Evolutionary conservation across 73 alveolate species (phyloP).

Genomic region (Paramecium bursaria): DNA sequence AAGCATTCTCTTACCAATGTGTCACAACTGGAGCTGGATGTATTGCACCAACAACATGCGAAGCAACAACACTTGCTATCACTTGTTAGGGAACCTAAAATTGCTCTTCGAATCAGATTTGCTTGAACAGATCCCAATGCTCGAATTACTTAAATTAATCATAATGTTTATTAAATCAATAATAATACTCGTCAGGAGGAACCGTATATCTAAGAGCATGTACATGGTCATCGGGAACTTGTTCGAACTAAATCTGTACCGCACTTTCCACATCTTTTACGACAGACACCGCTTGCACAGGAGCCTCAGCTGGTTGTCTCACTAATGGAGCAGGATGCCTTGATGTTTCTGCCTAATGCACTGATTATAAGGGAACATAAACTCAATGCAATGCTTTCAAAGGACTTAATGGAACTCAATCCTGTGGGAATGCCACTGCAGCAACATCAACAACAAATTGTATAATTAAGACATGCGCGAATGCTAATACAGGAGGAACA

Average conservation of each 20-base stretch:
- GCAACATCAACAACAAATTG: conserved; percentile 16
- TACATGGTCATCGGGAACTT: no score
- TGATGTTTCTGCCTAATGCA: neutral
- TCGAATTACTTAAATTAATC: no score
- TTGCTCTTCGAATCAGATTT: no score
- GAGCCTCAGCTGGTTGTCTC: neutral
- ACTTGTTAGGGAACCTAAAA: no score
- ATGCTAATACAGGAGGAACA: no score
- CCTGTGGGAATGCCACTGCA: conserved; percentile 13
- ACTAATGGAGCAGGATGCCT: conserved; percentile 38
- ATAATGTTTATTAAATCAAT: no score
- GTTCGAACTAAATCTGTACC: no score
- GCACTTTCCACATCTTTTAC: no score
- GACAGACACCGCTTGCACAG: no score
- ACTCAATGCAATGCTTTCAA: neutral
- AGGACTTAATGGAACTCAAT: neutral
- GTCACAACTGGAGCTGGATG: conserved; percentile 44
- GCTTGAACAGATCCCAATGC: no score
- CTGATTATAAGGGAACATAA: conserved; percentile 12
- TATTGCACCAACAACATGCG: neutral
- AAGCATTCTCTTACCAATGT: neutral
- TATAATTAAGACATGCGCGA: neutral
- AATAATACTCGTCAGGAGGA: no score
- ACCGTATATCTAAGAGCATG: no score
- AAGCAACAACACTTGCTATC: neutral